Conservation (phyloP, 495 filamentous ascomycete species). For the Clohesyomyces aquaticus region DNA sequence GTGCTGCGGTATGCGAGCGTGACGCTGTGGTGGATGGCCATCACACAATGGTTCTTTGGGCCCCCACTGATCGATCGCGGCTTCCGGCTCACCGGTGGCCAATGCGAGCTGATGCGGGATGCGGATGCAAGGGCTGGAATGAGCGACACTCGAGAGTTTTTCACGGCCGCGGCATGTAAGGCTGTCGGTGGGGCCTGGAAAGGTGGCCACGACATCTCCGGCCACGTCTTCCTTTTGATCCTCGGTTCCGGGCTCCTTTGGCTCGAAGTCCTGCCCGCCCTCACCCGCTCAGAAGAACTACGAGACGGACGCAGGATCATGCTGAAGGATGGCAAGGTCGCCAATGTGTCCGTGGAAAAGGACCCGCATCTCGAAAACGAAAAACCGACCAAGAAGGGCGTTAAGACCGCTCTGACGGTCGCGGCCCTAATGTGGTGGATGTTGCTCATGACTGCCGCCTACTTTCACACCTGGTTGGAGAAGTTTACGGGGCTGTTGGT, state of each 20-base stretch:
- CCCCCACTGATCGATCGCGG: constrained; percentile 83
- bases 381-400: constrained; percentile 52
- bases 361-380: constrained; percentile 47
- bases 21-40: constrained; percentile 84
- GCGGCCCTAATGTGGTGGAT: constrained; percentile 80
- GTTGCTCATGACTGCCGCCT: constrained; percentile 95
- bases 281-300: constrained; percentile 51
- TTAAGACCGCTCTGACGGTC: constrained; percentile 57
- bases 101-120: constrained; percentile 56
- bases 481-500: constrained; percentile 81
- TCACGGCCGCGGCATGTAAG: constrained; percentile 83
- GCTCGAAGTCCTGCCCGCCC: constrained; percentile 74
- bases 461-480: constrained; percentile 98
- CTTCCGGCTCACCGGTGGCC: constrained; percentile 80
- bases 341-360: constrained; percentile 47
- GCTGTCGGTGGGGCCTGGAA: constrained; percentile 78
- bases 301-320: constrained; percentile 61
- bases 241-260: constrained; percentile 76
- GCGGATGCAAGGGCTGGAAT: constrained; percentile 46
- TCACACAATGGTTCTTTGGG: constrained; percentile 97
- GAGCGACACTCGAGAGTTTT: constrained; percentile 54
- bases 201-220: constrained; percentile 91
- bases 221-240: constrained; percentile 92
- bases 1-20: constrained; percentile 66
- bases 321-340: constrained; percentile 61